Conservation (phyloP, 2,329 filamentous ascomycete species). For the Aureobasidium mangrovei region DNA sequence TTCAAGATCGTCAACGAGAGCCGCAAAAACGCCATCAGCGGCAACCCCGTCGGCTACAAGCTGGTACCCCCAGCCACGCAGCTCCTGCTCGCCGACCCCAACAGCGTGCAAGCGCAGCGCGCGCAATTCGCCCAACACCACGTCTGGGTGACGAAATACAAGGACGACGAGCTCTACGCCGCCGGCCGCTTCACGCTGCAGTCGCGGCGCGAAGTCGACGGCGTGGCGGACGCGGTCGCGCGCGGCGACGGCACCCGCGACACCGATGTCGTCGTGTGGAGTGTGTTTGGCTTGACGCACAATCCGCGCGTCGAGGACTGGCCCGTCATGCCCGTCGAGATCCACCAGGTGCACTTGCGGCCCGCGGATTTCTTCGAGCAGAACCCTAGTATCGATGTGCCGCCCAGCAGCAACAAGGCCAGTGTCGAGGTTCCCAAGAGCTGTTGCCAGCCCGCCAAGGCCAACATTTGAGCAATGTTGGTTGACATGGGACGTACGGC, state of each 20-base stretch:
- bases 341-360: conserved; percentile 39
- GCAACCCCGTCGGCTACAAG: conserved; percentile 41
- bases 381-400: conserved; percentile 47
- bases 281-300: conserved; percentile 43
- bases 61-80: conserved; percentile 40
- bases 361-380: conserved; percentile 46
- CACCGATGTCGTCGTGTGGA: conserved; percentile 43
- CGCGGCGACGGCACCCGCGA: conserved; percentile 35
- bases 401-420: conserved; percentile 24
- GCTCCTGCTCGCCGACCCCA: conserved; percentile 39
- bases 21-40: conserved; percentile 36
- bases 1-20: conserved; percentile 46
- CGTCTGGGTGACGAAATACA: conserved; percentile 47
- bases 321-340: conserved; percentile 43
- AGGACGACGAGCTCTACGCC: conserved; percentile 44
- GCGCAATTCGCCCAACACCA: conserved; percentile 43
- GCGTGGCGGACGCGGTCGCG: conserved; percentile 36
- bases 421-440: conserved; percentile 3
- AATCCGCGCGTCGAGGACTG: conserved; percentile 45
- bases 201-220: conserved; percentile 31
- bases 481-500: no score
- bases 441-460: conserved; percentile 8
- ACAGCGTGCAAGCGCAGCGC: conserved; percentile 37
- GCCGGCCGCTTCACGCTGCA: conserved; percentile 42
- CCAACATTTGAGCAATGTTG: not conserved